Conservation (phyloP, 768 basidiomycete species). For the Lentinula edodes region DNA sequence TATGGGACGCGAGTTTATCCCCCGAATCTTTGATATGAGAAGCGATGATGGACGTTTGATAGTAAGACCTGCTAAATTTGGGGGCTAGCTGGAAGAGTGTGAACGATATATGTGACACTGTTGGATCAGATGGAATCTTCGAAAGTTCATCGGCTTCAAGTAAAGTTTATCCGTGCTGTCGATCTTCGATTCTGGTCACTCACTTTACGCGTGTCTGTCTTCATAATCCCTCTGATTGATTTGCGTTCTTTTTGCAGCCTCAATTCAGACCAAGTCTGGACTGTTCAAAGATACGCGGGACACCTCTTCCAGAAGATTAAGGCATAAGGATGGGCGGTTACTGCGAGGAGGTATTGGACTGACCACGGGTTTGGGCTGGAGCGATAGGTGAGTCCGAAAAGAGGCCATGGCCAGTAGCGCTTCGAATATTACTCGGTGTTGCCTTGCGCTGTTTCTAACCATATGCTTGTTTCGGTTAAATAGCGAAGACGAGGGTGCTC, state of each 20-base stretch:
- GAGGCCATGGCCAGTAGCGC: background rate
- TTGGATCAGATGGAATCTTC: background rate
- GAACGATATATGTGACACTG: background rate
- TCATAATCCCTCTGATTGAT: background rate
- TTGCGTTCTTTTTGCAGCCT: conserved; percentile 8
- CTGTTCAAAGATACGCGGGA: conserved; percentile 52
- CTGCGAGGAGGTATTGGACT: conserved; percentile 60
- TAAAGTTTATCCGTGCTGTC: background rate
- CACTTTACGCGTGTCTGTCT: background rate
- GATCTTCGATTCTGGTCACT: background rate
- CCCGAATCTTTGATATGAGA: background rate
- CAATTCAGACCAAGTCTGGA: conserved; percentile 30
- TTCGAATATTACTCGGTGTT: background rate
- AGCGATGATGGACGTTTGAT: background rate
- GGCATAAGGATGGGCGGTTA: conserved; percentile 57
- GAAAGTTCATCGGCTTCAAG: background rate
- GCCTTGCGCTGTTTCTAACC: conserved; percentile 7
- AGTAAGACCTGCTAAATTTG: too few relatives aligned
- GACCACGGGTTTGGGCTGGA: conserved; percentile 72
- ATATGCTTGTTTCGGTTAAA: conserved; percentile 3
- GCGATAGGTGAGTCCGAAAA: conserved; percentile 53
- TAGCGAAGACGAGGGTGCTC: conserved; percentile 72
- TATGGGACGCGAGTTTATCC: background rate
- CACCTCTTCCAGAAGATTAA: conserved; percentile 46
- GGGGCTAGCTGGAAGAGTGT: too few relatives aligned